These are phyloP conservation scores for Didymella arachidicola DNA, from an alignment of 2,329 filamentous ascomycete species.

Conservation along the genomic window DNA sequence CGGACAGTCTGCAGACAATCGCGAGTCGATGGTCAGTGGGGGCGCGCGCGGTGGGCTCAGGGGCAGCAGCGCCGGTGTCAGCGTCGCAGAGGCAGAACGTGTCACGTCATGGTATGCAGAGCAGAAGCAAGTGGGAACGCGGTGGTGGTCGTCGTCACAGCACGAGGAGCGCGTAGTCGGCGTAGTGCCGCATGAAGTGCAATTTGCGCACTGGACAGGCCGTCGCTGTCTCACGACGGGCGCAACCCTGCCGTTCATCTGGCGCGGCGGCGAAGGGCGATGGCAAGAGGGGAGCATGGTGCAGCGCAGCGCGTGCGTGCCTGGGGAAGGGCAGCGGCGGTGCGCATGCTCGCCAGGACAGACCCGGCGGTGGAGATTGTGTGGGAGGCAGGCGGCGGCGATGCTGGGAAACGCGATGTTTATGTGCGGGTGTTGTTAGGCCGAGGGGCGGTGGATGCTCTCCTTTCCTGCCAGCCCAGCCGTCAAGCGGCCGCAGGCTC, in stretches of 20 bases:
- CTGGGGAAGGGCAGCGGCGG: constrained; percentile 2
- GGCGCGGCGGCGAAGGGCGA: constrained; percentile 10
- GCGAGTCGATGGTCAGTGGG: constrained; percentile 8
- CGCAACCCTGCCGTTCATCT: constrained; percentile 11
- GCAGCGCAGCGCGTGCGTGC: constrained; percentile 17
- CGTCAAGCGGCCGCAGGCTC: constrained; percentile 2
- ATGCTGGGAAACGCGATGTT: constrained; percentile 13
- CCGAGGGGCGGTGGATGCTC: constrained; percentile 25
- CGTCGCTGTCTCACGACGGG: constrained; percentile 21
- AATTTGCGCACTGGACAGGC: constrained; percentile 22
- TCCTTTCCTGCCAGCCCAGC: constrained; percentile 13
- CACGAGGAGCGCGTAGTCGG: constrained; percentile 1
- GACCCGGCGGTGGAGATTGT: constrained; percentile 17
- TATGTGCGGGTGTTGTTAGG: constrained; percentile 20
- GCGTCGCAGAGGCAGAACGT: not conserved
- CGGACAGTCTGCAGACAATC: constrained; percentile 11
- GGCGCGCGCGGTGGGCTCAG: constrained; percentile 5
- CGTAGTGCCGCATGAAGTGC: constrained; percentile 15
- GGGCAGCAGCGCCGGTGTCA: constrained; percentile 8
- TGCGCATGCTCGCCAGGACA: constrained; percentile 16
- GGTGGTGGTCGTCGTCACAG: constrained; percentile 9
- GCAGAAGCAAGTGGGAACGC: constrained; percentile 8
- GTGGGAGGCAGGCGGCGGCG: not conserved
- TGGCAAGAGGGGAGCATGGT: constrained; percentile 1
- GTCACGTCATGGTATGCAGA: constrained; percentile 21